Percentiles rank a stretch among this genome's conserved stretches.
These are phyloP conservation scores for Cutaneotrichosporon mucoides DNA, from an alignment of 1,284 basidiomycete species.

Conservation along the genomic window DNA sequence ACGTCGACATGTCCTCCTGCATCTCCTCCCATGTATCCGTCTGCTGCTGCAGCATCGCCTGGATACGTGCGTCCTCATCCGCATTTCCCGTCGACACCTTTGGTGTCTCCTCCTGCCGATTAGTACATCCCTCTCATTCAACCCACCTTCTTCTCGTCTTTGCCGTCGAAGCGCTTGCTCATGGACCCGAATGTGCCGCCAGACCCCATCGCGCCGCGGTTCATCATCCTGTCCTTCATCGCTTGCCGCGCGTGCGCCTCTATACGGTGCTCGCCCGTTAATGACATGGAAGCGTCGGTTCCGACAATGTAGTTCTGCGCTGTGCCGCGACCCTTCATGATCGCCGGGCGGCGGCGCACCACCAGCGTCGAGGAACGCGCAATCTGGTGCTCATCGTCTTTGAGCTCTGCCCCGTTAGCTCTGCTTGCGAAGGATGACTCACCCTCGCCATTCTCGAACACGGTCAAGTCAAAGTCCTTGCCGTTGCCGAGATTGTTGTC, in stretches of 20 bases:
- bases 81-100: conserved; percentile 42
- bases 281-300: conserved; percentile 46
- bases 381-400: conserved; percentile 85
- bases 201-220: conserved; percentile 25
- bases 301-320: conserved; percentile 77
- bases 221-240: conserved; percentile 39
- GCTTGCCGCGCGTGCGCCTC: conserved; percentile 43
- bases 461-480: conserved; percentile 90
- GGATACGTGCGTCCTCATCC: conserved; percentile 47
- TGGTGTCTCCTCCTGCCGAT: conserved; percentile 13
- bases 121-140: no score
- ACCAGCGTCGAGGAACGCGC: conserved; percentile 92
- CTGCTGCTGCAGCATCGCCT: conserved; percentile 46
- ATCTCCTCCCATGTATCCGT: conserved; percentile 47
- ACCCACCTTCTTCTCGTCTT: conserved; percentile 54
- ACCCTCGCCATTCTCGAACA: conserved; percentile 78
- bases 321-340: conserved; percentile 78
- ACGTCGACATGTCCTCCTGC: conserved; percentile 47
- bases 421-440: conserved; percentile 48
- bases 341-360: conserved; percentile 80
- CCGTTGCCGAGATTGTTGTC: conserved; percentile 91
- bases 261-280: conserved; percentile 46
- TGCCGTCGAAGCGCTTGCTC: conserved; percentile 85
- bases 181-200: conserved; percentile 53
- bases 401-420: conserved; percentile 64